phyloP scores from a whole-genome alignment of 2,329 filamentous ascomycete genomes.

The Exophiala calicioides region DNA sequence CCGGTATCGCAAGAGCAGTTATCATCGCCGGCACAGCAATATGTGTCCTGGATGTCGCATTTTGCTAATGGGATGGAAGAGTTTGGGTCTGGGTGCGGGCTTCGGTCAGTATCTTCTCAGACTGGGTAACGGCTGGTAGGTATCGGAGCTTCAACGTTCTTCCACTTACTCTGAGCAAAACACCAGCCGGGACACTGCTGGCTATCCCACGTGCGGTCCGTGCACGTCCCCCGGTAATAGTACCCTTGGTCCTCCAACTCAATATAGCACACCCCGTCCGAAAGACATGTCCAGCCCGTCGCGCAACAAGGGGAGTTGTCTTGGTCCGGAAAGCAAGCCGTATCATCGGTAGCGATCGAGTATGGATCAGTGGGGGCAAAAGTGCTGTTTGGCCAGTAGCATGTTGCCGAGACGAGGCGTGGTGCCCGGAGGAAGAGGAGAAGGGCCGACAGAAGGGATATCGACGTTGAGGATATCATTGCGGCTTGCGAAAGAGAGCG shows the following conservation, averaged over 20 bases:
- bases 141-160: no score
- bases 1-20: slow-evolving; percentile 14
- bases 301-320: slow-evolving; percentile 20
- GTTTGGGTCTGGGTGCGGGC: slow-evolving; percentile 7
- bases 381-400: slow-evolving; percentile 19
- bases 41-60: slow-evolving; percentile 14
- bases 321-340: slow-evolving; percentile 18
- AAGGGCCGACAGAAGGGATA: not conserved
- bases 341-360: slow-evolving; percentile 16
- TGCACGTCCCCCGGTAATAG: slow-evolving; percentile 19
- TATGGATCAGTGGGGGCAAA: slow-evolving; percentile 15
- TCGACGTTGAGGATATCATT: not conserved
- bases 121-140: no score
- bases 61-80: slow-evolving; percentile 12
- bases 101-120: not conserved
- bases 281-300: slow-evolving; percentile 16
- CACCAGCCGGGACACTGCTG: slow-evolving; percentile 19
- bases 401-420: slow-evolving; percentile 9
- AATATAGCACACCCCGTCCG: slow-evolving; percentile 18
- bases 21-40: slow-evolving; percentile 11
- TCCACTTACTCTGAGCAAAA: slow-evolving; percentile 17
- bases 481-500: not conserved
- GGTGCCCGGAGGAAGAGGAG: not conserved
- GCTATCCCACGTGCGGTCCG: slow-evolving; percentile 19
- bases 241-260: not conserved